phyloP scores from a whole-genome alignment of 495 filamentous ascomycete species.

The Lophiostoma macrostomum region DNA sequence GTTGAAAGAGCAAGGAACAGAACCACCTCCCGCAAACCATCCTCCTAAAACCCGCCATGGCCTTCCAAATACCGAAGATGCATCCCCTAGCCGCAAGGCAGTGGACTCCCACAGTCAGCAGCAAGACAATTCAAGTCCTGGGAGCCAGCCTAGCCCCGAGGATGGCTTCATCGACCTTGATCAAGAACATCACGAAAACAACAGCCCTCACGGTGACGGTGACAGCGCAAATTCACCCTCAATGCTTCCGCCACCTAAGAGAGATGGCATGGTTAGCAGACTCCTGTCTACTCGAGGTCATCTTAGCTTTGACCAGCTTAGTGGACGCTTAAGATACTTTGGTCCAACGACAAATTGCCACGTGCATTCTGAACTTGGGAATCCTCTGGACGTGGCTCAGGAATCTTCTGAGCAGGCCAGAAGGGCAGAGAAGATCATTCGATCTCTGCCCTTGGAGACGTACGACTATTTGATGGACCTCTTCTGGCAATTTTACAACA shows the following conservation, averaged over 20 bases:
- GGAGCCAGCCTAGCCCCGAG: slow-evolving; percentile 32
- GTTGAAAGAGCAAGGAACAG: slow-evolving; percentile 49
- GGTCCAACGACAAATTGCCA: slow-evolving; percentile 48
- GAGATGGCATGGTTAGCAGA: slow-evolving; percentile 44
- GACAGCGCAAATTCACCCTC: slow-evolving; percentile 24
- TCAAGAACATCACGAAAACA: slow-evolving; percentile 36
- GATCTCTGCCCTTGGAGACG: slow-evolving; percentile 43
- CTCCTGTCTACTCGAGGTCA: slow-evolving; percentile 46
- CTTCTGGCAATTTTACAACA: slow-evolving; percentile 54
- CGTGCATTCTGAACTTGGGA: slow-evolving; percentile 34
- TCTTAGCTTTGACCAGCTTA: slow-evolving; percentile 47
- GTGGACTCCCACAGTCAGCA: slow-evolving; percentile 5
- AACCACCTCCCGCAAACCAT: slow-evolving; percentile 50
- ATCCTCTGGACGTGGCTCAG: slow-evolving; percentile 8
- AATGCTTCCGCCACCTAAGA: slow-evolving; percentile 36
- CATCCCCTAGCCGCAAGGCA: slow-evolving; percentile 15
- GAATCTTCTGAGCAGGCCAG: slow-evolving; percentile 42
- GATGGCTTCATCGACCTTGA: slow-evolving; percentile 33
- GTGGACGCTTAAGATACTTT: slow-evolving; percentile 47
- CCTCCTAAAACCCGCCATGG: slow-evolving; percentile 50
- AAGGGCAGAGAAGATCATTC: slow-evolving; percentile 47
- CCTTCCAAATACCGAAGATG: slow-evolving; percentile 12
- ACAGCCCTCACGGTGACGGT: slow-evolving; percentile 33
- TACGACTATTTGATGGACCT: slow-evolving; percentile 52
- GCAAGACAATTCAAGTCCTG: slow-evolving; percentile 34